Base-by-base conservation (phyloP, 441 rosid genomes). In the Pelargonium exstipulatum region DNA sequence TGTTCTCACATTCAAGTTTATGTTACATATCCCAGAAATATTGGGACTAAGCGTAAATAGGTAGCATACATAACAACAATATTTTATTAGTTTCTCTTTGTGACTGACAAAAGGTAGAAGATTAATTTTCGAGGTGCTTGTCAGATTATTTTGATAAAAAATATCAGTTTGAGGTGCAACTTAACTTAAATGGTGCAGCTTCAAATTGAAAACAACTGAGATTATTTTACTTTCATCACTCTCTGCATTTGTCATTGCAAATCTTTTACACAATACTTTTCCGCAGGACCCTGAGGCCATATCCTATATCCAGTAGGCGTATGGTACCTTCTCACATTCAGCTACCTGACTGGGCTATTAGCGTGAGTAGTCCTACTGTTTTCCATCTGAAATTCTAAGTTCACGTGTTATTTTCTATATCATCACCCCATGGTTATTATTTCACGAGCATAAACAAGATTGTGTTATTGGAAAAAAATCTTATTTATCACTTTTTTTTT, bases 291-390 rank as follows among this genome's bases (percentile, higher is more conserved):
- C 80, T 91, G 65, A 88, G 91, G 79, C 99, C 96, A 45, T 90
- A 79, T 83, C 99, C 87, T 20, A 88, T 95, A 72, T 95, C 96
- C 61, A 69, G 80, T 55, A 81, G 72, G 72, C 90, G 84, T 65
- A 13, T 62, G 64, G 88, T 91, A 69, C 97, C 97, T 77, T 79
- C 80, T 64, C 82, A 77, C 71, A 82, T 95, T 65, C 88, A 86
- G 4, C 79, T 67, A 77, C 99, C 97, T 76, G 97, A 91, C 71
- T 90, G 97, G 99, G 99, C 96, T 60, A 58, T 79, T 73, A 94
- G 88, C 80, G 98, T 92, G 71, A 90, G 96, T 83, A 66, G 16
- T 16, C 55, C 48, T 22, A 17, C 40, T 57, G n/a, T 18, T 61
- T 14, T 37, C 71, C 67, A 18, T 70, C 61, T 29, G 13, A 42